Base-by-base conservation (phyloP, 1,139 yeast species). In the Candida sojae region DNA sequence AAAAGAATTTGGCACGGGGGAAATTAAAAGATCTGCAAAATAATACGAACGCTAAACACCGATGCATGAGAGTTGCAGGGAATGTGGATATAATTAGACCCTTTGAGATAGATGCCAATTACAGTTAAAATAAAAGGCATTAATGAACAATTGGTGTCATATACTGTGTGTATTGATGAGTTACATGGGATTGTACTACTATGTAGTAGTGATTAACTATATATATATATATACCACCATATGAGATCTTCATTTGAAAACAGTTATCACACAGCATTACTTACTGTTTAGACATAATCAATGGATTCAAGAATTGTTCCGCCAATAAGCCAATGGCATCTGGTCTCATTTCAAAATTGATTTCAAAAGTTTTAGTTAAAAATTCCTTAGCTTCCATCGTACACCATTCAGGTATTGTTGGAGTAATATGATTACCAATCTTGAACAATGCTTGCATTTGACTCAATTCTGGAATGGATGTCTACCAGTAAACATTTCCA, bases 381-480 rank as follows among this genome's bases (percentile, higher is more conserved):
- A 91, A 90, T 43, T 81, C 84, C 56, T 72, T 79, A 6, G 91
- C 95, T 40, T 80, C 89, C 9, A 70, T 70, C 0, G 93, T 83
- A 51, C 90, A 83, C 79, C 86, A 82, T n/a, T 80, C 79, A 0
- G 97, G 97, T 7, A 88, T 77, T 41, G 80, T 84, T 0, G 98
- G 98, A 10, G 76, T 66, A 1, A 85, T 82, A 55, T 86, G 84
- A 0, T 96, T 88, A 2, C 97, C 98, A 53, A 92, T 88, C 62
- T 87, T 86, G 75, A 92, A 92, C 41, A 92, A 85, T 9, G 97
- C 97, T 68, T 92, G 97, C 96, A 91, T 90, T 65, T 91, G 97
- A 49, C 92, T 86, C 59, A 89, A 88, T 53, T 88, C 89, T 0
- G 97, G 70, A 87, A 92, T 31, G 97, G 97, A 65, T 92, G 97